Evolutionary conservation across 2,329 filamentous ascomycete genomes (phyloP).

Genomic region (Pyrenochaeta sp.): DNA sequence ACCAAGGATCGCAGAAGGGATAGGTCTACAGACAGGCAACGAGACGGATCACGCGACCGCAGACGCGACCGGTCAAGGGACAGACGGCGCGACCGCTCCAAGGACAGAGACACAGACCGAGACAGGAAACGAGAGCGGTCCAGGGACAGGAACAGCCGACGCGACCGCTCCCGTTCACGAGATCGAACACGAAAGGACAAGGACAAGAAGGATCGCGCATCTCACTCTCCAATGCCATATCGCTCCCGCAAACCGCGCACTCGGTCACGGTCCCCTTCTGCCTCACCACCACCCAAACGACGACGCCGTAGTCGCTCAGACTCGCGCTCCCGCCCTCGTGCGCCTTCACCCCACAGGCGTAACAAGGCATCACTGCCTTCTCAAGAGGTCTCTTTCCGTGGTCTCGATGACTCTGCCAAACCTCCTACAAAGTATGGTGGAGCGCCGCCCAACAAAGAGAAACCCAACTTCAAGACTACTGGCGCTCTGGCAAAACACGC

Average conservation of each 20-base stretch:
- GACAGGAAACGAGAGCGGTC: conserved; percentile 18
- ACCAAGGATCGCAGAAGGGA: conserved; percentile 17
- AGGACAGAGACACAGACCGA: conserved; percentile 16
- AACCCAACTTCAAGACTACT: conserved; percentile 83
- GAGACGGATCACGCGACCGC: conserved; percentile 27
- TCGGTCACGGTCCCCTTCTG: conserved; percentile 34
- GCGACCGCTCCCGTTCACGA: conserved; percentile 24
- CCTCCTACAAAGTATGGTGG: conserved; percentile 42
- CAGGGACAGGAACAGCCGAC: conserved; percentile 17
- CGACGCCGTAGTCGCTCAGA: conserved; percentile 39
- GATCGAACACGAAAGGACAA: conserved; percentile 23
- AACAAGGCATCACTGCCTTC: conserved; percentile 54
- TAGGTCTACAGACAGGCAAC: conserved; percentile 23
- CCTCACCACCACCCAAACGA: conserved; percentile 43
- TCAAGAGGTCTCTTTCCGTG: conserved; percentile 56
- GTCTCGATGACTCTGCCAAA: conserved; percentile 38
- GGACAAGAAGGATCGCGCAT: conserved; percentile 22
- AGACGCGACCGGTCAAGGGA: conserved; percentile 26
- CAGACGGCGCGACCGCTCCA: conserved; percentile 24
- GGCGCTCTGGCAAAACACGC: conserved; percentile 87
- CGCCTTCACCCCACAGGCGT: conserved; percentile 52
- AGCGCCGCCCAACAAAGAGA: conserved; percentile 71
- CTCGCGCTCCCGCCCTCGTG: conserved; percentile 47
- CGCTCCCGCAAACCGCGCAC: conserved; percentile 33
- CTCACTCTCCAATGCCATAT: conserved; percentile 33